Percentiles rank a stretch among this genome's conserved stretches.
phyloP scores from a whole-genome alignment of 805 yeast genomes.

The Suhomyces emberorum region DNA sequence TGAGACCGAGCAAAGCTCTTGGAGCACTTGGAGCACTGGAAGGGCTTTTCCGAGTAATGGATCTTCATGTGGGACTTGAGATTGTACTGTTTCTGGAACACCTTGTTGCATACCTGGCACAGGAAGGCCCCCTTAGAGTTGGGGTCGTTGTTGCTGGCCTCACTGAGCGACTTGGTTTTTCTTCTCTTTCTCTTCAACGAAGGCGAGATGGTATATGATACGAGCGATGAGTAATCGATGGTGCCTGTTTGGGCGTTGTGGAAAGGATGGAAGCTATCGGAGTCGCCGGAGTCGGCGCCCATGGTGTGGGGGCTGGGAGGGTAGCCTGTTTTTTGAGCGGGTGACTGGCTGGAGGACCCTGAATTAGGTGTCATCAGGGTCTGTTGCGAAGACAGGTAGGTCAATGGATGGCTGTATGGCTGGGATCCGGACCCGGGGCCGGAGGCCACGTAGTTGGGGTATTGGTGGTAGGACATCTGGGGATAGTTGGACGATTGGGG shows the following conservation, averaged over 20 bases:
- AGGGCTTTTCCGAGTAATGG: constrained; percentile 68
- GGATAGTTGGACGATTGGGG: constrained; percentile 2
- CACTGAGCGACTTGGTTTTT: constrained; percentile 7
- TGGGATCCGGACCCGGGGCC: not conserved
- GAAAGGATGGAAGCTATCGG: constrained; percentile 3
- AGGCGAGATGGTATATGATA: constrained; percentile 32
- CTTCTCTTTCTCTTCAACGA: constrained; percentile 19
- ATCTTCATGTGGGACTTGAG: constrained; percentile 49
- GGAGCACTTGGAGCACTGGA: constrained; percentile 58
- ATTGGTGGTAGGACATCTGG: constrained; percentile 1
- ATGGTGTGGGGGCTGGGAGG: constrained; percentile 6
- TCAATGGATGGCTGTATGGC: not conserved
- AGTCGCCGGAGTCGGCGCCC: constrained; percentile 1
- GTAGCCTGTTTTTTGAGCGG: constrained; percentile 3
- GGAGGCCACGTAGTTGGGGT: constrained; percentile 7
- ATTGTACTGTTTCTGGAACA: constrained; percentile 48
- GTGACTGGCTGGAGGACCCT: constrained; percentile 1
- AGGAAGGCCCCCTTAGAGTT: constrained; percentile 21
- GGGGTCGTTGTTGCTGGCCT: not conserved
- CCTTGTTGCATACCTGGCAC: constrained; percentile 43
- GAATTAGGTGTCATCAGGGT: not conserved
- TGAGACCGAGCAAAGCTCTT: constrained; percentile 75
- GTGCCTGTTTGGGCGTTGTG: constrained; percentile 6
- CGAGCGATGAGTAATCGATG: constrained; percentile 35
- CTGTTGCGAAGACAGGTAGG: not conserved